Conservation (phyloP, 2,329 filamentous ascomycete species). For the Cryphonectria japonica region DNA sequence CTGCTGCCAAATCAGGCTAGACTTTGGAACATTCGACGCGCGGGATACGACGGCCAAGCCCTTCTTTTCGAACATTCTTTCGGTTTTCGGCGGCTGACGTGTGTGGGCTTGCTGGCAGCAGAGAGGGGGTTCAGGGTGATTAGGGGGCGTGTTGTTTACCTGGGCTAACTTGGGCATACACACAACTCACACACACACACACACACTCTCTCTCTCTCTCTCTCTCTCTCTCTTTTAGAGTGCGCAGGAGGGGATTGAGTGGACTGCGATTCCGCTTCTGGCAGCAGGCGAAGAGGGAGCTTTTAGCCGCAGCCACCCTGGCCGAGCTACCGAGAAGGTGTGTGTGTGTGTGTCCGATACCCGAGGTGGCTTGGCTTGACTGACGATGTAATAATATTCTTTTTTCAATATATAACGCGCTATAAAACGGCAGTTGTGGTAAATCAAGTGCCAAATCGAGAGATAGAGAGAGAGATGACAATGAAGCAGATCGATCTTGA, state of each 20-base stretch:
- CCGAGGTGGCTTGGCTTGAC: background rate
- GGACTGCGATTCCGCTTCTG: background rate
- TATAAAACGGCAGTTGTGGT: background rate
- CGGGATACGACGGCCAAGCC: background rate
- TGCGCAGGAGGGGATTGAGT: background rate
- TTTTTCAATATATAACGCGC: background rate
- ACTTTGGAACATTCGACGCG: background rate
- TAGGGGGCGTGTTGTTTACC: no score
- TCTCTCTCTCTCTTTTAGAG: background rate
- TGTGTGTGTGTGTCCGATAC: background rate
- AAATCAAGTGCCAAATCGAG: background rate
- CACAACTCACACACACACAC: no score
- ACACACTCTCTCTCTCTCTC: no score
- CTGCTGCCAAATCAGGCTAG: constrained; percentile 6
- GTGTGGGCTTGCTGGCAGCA: no score
- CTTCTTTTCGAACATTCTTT: background rate
- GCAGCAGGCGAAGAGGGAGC: background rate
- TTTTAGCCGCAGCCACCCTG: background rate
- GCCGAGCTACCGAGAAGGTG: background rate
- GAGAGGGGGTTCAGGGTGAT: no score
- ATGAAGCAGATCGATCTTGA: background rate
- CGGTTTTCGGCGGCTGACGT: background rate
- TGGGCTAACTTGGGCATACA: no score
- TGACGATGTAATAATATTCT: background rate
- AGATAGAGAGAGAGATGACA: background rate